A percentile compares a stretch with the other conserved stretches of the same genome.
phyloP scores from a whole-genome alignment of 208 protist genomes.

The Wallacemonas sp. region DNA sequence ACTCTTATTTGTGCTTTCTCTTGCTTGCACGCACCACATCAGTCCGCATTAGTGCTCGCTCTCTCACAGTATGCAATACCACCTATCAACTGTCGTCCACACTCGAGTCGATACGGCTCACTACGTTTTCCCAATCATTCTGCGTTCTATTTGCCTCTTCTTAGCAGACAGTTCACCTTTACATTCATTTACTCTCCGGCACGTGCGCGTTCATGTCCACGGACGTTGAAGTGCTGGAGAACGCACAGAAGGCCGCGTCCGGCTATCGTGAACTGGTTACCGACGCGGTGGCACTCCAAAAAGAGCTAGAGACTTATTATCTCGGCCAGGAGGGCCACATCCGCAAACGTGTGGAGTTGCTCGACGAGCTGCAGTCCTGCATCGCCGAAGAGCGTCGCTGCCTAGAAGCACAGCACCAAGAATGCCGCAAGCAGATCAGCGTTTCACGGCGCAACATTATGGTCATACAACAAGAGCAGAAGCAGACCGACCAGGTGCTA shows the following conservation, averaged over 20 bases:
- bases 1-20: background rate
- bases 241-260: constrained; percentile 14
- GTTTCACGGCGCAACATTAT: constrained; percentile 43
- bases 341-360: constrained; percentile 70
- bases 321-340: constrained; percentile 76
- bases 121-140: background rate
- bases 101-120: background rate
- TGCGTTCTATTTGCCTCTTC: background rate
- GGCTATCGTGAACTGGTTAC: constrained; percentile 42
- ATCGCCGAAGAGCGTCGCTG: constrained; percentile 85
- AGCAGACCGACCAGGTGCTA: constrained; percentile 40
- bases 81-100: no score
- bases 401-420: constrained; percentile 82
- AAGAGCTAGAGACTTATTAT: constrained; percentile 79
- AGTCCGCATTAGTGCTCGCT: background rate
- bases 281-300: constrained; percentile 47
- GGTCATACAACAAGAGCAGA: constrained; percentile 48
- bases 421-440: constrained; percentile 84
- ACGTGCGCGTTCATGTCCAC: background rate
- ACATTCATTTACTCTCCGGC: background rate
- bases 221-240: constrained; percentile 1
- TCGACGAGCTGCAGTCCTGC: constrained; percentile 77
- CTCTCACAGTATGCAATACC: no score
- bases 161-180: background rate
- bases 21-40: background rate